These are phyloP conservation scores for Cynara cardunculus DNA, from an alignment of 129 eudicot species.

Conservation along the genomic window DNA sequence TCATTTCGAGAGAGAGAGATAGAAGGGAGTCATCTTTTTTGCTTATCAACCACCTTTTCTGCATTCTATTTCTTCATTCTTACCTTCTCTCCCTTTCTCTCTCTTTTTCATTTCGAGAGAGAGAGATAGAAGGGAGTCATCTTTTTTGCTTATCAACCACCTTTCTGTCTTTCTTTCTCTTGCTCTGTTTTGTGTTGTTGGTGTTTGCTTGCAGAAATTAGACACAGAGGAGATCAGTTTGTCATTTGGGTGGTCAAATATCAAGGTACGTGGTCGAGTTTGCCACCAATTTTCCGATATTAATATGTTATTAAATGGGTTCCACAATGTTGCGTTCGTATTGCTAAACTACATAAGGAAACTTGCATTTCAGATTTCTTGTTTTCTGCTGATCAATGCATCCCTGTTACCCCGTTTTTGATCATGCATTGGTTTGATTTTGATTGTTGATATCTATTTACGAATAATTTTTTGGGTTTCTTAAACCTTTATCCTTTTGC, in stretches of 20 bases:
- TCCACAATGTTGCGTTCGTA: background rate
- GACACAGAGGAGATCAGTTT: background rate
- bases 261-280: conserved; percentile 17
- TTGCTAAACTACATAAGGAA: background rate
- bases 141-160: background rate
- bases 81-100: conserved; percentile 5
- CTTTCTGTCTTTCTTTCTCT: background rate
- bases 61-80: background rate
- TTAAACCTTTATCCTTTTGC: background rate
- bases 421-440: background rate
- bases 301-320: background rate
- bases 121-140: conserved; percentile 21
- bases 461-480: background rate
- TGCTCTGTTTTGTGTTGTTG: background rate
- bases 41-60: background rate
- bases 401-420: background rate
- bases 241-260: conserved; percentile 4
- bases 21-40: conserved; percentile 9
- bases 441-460: background rate
- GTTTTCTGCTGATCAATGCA: background rate
- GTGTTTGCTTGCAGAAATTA: background rate
- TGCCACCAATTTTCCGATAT: background rate
- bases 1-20: conserved; percentile 6
- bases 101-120: conserved; percentile 2
- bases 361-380: background rate